Conservation (phyloP, 768 basidiomycete genomes). For the Boletus reticulatus region DNA sequence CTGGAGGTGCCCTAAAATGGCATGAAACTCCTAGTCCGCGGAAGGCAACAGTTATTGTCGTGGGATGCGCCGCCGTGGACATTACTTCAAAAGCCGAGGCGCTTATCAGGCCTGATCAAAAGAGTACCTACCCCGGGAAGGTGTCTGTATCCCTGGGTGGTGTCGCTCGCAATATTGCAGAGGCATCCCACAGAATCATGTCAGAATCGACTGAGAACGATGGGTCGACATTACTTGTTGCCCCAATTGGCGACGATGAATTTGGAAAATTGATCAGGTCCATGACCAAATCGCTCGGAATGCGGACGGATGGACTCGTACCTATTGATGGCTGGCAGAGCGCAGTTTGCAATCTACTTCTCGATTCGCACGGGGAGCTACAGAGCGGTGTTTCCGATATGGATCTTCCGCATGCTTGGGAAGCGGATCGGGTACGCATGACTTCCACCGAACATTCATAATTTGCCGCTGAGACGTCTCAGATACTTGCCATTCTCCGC, state of each 20-base stretch:
- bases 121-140: conserved; percentile 79
- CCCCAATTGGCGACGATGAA: conserved; percentile 73
- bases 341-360: conserved; percentile 84
- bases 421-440: conserved; percentile 40
- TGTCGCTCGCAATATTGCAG: conserved; percentile 93
- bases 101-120: conserved; percentile 34
- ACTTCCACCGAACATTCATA: not conserved
- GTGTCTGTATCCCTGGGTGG: conserved; percentile 79
- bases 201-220: conserved; percentile 26
- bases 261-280: conserved; percentile 67
- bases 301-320: conserved; percentile 82
- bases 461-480: not conserved
- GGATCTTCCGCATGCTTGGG: conserved; percentile 58
- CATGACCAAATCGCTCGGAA: conserved; percentile 60
- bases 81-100: conserved; percentile 61
- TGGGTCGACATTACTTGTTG: conserved; percentile 56
- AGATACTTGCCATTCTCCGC: conserved; percentile 55
- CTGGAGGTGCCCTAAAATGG: not conserved
- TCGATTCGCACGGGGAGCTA: conserved; percentile 70
- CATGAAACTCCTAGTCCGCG: conserved; percentile 1
- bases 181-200: conserved; percentile 75
- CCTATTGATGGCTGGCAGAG: conserved; percentile 44
- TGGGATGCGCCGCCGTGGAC: conserved; percentile 90
- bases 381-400: conserved; percentile 93
- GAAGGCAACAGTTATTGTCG: conserved; percentile 57